Conservation (phyloP, 2,329 filamentous ascomycete species). For the Lasiodiplodia citricola region DNA sequence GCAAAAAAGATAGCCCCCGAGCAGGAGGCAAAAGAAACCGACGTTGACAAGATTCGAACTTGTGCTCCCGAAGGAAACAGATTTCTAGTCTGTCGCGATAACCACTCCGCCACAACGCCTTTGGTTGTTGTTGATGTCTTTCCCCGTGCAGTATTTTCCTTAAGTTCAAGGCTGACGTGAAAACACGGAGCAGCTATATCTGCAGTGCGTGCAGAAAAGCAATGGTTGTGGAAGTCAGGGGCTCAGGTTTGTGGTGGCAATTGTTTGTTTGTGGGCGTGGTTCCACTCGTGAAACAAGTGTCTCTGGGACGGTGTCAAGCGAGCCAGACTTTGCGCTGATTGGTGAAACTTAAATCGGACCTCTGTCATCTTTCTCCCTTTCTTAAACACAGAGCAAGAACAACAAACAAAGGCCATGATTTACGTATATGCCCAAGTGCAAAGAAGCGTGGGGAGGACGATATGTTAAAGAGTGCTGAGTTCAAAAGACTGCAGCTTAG, state of each 20-base stretch:
- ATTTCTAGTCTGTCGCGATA: conserved; percentile 27
- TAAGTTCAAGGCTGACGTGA: not conserved
- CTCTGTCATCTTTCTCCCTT: not conserved
- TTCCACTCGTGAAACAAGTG: not conserved
- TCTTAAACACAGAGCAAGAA: too few species aligned
- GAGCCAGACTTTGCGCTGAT: not conserved
- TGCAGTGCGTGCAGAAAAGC: not conserved
- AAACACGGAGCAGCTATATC: not conserved
- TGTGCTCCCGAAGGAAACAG: conserved; percentile 26
- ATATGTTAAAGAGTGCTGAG: too few species aligned
- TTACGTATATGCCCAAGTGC: too few species aligned
- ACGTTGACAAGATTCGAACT: conserved; percentile 24
- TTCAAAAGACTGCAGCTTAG: too few species aligned
- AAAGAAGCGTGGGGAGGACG: too few species aligned
- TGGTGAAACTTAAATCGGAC: not conserved
- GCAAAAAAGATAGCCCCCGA: not conserved
- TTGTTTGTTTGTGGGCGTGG: not conserved
- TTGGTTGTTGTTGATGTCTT: not conserved
- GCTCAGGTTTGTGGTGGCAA: not conserved
- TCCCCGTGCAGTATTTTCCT: too few species aligned
- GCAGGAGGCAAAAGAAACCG: not conserved
- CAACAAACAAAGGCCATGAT: too few species aligned
- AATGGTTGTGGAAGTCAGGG: too few species aligned
- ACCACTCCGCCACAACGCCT: conserved; percentile 26
- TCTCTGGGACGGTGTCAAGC: not conserved